Percentiles rank a stretch among this genome's conserved stretches.
phyloP scores from a whole-genome alignment of 805 yeast genomes.

The Candida tallmaniae region DNA sequence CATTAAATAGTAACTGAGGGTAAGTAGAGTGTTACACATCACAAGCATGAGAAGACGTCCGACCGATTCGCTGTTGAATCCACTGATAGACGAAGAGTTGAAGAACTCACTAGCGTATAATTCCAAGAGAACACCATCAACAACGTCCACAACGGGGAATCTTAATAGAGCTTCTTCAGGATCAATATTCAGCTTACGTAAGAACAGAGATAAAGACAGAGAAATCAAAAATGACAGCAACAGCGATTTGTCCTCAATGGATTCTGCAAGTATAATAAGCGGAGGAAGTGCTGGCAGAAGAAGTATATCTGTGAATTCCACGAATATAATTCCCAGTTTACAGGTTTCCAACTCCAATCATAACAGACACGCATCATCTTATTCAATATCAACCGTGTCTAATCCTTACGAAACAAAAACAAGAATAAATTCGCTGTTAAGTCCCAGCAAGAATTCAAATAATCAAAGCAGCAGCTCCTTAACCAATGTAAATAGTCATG shows the following conservation, averaged over 20 bases:
- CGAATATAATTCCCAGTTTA: conserved; percentile 25
- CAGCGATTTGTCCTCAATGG: conserved; percentile 29
- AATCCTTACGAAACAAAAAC: conserved; percentile 29
- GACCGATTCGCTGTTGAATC: conserved; percentile 16
- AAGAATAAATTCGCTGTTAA: conserved; percentile 2
- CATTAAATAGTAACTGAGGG: too few relatives aligned
- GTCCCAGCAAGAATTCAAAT: too few relatives aligned
- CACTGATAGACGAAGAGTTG: conserved; percentile 22
- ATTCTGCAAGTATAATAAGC: conserved; percentile 26
- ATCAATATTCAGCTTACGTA: conserved; percentile 35
- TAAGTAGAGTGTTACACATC: too few relatives aligned
- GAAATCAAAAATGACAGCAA: conserved; percentile 14
- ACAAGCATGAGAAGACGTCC: conserved; percentile 23
- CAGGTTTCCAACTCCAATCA: conserved; percentile 31
- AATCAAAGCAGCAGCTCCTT: background rate
- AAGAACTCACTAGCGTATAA: conserved; percentile 25
- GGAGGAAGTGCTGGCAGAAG: conserved; percentile 13
- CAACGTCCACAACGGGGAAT: conserved; percentile 2
- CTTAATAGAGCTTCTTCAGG: conserved; percentile 27
- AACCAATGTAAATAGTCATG: background rate
- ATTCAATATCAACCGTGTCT: conserved; percentile 26
- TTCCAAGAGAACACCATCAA: conserved; percentile 9
- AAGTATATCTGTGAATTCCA: conserved; percentile 9
- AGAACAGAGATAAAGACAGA: conserved; percentile 17
- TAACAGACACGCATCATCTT: conserved; percentile 37